A percentile compares a stretch with the other conserved stretches of the same genome.
phyloP scores from a whole-genome alignment of 139 green algal species.

The Picochlorum sp. region DNA sequence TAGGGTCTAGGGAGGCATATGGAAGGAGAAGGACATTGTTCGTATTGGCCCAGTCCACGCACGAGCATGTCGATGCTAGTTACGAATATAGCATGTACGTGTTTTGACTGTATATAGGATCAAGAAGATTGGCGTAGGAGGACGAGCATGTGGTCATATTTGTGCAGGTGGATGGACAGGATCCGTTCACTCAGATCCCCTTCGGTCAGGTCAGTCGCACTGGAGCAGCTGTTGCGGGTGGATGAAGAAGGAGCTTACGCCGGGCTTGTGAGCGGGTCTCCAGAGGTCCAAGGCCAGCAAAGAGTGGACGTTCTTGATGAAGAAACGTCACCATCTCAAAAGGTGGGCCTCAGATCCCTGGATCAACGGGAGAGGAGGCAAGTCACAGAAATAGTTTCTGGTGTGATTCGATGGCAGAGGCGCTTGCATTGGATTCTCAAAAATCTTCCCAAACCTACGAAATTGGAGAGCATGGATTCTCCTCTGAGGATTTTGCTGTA shows the following conservation, averaged over 20 bases:
- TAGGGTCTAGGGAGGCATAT: too few relatives aligned
- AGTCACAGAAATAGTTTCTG: constrained; percentile 56
- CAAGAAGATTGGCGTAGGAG: background rate
- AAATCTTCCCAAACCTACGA: constrained; percentile 25
- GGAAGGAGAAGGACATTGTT: too few relatives aligned
- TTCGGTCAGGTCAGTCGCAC: constrained; percentile 9
- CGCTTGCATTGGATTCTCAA: constrained; percentile 45
- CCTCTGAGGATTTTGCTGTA: constrained; percentile 46
- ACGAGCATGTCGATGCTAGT: too few relatives aligned
- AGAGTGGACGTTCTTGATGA: background rate
- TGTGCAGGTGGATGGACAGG: background rate
- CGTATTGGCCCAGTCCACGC: too few relatives aligned
- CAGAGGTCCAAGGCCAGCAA: background rate
- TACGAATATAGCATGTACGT: too few relatives aligned
- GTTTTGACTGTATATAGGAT: too few relatives aligned
- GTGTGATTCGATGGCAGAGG: constrained; percentile 41
- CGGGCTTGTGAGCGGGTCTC: constrained; percentile 39
- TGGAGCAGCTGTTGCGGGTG: constrained; percentile 51
- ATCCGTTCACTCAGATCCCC: background rate
- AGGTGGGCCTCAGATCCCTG: background rate
- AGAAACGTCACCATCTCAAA: constrained; percentile 2
- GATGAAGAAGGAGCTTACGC: constrained; percentile 49
- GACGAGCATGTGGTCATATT: background rate
- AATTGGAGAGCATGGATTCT: constrained; percentile 20
- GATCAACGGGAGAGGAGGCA: background rate